A percentile compares a stretch with the other conserved stretches of the same genome.
These are phyloP conservation scores for Penicillium simplicissimum DNA, from an alignment of 495 filamentous ascomycete genomes.

Conservation along the genomic window DNA sequence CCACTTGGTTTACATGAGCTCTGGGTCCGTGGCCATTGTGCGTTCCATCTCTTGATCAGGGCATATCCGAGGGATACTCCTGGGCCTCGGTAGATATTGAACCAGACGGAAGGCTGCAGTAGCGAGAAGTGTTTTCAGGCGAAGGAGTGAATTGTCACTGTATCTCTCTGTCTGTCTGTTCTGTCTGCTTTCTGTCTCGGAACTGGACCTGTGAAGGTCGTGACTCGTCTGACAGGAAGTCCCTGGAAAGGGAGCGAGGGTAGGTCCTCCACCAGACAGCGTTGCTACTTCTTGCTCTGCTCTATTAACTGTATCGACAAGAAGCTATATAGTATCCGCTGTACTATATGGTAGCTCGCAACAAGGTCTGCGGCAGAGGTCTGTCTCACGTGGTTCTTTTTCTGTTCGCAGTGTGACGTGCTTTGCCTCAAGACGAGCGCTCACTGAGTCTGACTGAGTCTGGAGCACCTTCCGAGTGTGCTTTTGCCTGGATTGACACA, in stretches of 20 bases:
- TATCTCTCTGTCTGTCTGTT: slow-evolving; percentile 30
- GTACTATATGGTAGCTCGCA: slow-evolving; percentile 51
- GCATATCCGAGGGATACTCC: slow-evolving; percentile 7
- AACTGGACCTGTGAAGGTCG: slow-evolving; percentile 32
- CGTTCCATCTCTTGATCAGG: slow-evolving; percentile 18
- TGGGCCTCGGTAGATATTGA: slow-evolving; percentile 12
- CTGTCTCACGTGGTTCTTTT: slow-evolving; percentile 14
- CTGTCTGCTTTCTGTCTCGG: slow-evolving; percentile 24
- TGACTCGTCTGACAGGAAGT: slow-evolving; percentile 43
- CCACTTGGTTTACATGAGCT: slow-evolving; percentile 44
- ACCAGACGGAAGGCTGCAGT: slow-evolving; percentile 23
- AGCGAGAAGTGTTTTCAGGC: slow-evolving; percentile 37
- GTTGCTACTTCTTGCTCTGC: slow-evolving; percentile 55
- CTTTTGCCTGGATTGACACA: neutral
- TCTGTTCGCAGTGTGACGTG: neutral
- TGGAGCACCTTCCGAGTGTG: neutral
- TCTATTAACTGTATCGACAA: slow-evolving; percentile 68
- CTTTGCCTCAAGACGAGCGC: neutral
- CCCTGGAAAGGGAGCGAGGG: slow-evolving; percentile 48
- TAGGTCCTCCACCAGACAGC: slow-evolving; percentile 39
- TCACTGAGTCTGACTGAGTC: neutral
- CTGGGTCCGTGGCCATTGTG: slow-evolving; percentile 19
- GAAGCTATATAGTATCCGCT: slow-evolving; percentile 65
- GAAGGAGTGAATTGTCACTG: slow-evolving; percentile 47
- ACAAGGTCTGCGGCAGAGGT: slow-evolving; percentile 31